Evolutionary conservation across 441 rosid species (phyloP).

Genomic region (Gossypium schwendimanii): DNA sequence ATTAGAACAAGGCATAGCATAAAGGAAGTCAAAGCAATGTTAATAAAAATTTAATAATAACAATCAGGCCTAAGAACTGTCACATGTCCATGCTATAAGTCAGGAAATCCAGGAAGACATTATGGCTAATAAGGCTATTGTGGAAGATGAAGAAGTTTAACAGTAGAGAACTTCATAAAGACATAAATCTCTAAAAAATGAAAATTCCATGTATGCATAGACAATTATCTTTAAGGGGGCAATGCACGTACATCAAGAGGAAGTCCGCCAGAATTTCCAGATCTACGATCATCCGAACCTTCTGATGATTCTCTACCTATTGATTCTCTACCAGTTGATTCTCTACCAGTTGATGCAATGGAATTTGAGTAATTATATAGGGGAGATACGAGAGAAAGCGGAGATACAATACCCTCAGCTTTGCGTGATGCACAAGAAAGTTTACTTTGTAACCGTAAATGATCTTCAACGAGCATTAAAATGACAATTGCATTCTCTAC

Average conservation of each 20-base stretch:
- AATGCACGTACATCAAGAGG: conserved; percentile 79
- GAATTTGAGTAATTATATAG: background rate
- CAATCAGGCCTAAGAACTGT: background rate
- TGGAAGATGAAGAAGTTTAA: background rate
- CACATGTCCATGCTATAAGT: background rate
- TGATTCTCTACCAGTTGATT: conserved; percentile 47
- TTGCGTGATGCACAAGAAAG: conserved; percentile 48
- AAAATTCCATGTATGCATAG: background rate
- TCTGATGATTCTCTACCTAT: conserved; percentile 54
- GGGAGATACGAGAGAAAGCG: conserved; percentile 43
- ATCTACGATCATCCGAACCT: conserved; percentile 45
- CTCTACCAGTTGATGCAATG: conserved; percentile 39
- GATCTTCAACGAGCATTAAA: conserved; percentile 99
- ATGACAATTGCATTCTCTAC: conserved; percentile 99
- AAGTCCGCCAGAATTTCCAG: conserved; percentile 65
- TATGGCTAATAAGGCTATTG: background rate
- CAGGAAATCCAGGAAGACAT: background rate
- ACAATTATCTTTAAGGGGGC: conserved; percentile 14
- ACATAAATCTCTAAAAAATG: background rate
- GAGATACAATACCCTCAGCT: conserved; percentile 63
- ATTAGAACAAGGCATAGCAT: background rate
- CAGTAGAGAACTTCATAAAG: background rate
- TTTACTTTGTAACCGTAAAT: conserved; percentile 94
- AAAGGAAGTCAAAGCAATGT: background rate
- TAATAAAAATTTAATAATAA: background rate